Evolutionary conservation across 805 yeast species (phyloP), one percentile per base, ranked within the genome.

Genomic region (Lipomyces yamadae): DNA sequence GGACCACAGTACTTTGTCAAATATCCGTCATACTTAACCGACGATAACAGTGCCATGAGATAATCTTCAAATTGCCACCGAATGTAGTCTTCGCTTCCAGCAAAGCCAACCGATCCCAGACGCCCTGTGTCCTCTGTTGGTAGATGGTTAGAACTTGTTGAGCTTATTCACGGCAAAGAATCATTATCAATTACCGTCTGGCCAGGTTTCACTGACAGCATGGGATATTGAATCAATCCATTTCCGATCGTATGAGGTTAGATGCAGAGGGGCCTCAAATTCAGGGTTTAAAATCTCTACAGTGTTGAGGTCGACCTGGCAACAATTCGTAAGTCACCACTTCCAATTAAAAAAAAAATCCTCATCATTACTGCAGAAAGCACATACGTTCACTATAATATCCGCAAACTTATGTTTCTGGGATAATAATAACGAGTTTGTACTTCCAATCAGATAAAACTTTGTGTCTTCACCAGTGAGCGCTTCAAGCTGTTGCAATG

Each of bases 51-150:
- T 10, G 96, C 91, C 66, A 89, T 83, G 33, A 93, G 78, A 74
- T 95, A 95, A 73, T 93, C 98, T 75, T 95, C 99, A 77, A 94
- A 93, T 73, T 88, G 92, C 78, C 87, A 84, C 61, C 98, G 80
- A 39, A 95, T 88, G 74, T 88, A 91, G 77, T 95, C 99, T 73
- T 95, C 98, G 71, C 91, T 87, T 2, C 94, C 94, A 56, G 79
- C 78, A 74, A 83, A 89, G 65, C 84, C 83, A 61, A 84, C 72
- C 72, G 83, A 77, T 69, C 78, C 81, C 67, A 81, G 79, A 7
- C 80, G 77, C 70, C 78, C 75, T 6, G 78, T 77, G 50, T 80
- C 82, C 56, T 80, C 77, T 39, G 72, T 75, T 13, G 35, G 29
- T 15, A 42, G 10, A 30, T 13, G 24, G 32, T 55, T 32, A 56